Conservation (phyloP, 257 asterid species). For the Ajuga chamaepitys region DNA sequence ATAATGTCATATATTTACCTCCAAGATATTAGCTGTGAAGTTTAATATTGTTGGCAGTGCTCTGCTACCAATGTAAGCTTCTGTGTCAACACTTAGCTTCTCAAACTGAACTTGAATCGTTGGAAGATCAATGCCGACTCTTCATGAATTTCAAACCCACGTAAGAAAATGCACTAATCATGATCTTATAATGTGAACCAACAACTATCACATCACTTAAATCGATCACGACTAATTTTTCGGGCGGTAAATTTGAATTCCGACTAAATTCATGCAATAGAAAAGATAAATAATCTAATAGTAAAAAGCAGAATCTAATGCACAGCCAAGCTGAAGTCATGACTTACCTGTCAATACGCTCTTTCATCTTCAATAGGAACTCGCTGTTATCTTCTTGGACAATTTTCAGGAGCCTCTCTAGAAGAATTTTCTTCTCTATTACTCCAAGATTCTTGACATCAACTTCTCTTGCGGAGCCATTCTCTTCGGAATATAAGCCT, state of each 20-base stretch:
- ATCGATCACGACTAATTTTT: too few relatives aligned
- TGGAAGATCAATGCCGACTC: constrained; percentile 79
- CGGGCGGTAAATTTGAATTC: too few relatives aligned
- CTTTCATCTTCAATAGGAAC: constrained; percentile 59
- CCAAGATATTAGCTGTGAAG: constrained; percentile 52
- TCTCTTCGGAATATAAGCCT: constrained; percentile 50
- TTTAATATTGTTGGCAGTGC: constrained; percentile 77
- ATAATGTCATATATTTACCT: too few relatives aligned
- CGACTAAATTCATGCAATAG: too few relatives aligned
- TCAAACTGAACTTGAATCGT: constrained; percentile 77
- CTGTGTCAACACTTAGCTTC: constrained; percentile 68
- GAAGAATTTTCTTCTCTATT: constrained; percentile 50
- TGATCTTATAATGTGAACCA: too few relatives aligned
- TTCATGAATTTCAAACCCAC: constrained; percentile 22
- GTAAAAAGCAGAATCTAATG: too few relatives aligned
- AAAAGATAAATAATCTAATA: too few relatives aligned
- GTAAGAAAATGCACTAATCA: too few relatives aligned
- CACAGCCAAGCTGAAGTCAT: too few relatives aligned
- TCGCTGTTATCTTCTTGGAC: constrained; percentile 80
- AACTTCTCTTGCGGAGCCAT: constrained; percentile 49
- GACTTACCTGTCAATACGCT: constrained; percentile 58
- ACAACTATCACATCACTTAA: too few relatives aligned
- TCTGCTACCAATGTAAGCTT: constrained; percentile 76
- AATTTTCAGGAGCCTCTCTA: constrained; percentile 56
- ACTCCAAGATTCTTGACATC: constrained; percentile 57